Evolutionary conservation across 139 green algal genomes (phyloP).

Genomic region (Chloropicon primus): DNA sequence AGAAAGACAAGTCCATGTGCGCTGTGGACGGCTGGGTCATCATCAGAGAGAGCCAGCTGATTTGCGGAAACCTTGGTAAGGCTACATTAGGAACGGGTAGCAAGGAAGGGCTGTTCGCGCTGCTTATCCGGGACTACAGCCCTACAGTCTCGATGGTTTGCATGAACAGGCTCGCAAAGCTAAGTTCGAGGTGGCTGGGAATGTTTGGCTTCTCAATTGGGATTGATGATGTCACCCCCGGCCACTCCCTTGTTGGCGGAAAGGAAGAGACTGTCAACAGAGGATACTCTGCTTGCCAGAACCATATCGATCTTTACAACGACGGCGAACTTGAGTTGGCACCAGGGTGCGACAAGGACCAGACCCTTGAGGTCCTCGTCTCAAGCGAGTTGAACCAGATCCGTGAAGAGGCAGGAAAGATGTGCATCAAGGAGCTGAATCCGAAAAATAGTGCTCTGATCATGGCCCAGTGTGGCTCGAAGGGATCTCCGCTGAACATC

Average conservation of each 20-base stretch:
- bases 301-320: conserved; percentile 52
- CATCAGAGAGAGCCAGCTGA: conserved; percentile 79
- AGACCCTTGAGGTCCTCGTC: conserved; percentile 72
- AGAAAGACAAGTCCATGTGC: background rate
- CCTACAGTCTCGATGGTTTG: conserved; percentile 21
- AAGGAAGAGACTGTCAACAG: conserved; percentile 44
- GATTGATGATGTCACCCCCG: conserved; percentile 90
- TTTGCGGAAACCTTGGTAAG: conserved; percentile 87
- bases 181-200: conserved; percentile 79
- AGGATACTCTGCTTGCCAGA: conserved; percentile 53
- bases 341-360: conserved; percentile 72
- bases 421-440: conserved; percentile 79
- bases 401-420: conserved; percentile 66
- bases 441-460: conserved; percentile 81
- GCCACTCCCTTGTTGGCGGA: conserved; percentile 27
- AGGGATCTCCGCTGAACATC: conserved; percentile 96
- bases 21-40: conserved; percentile 33
- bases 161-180: conserved; percentile 87
- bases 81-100: conserved; percentile 67
- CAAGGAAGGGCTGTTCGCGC: conserved; percentile 77
- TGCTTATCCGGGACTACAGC: conserved; percentile 44
- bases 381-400: conserved; percentile 82
- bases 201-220: conserved; percentile 87
- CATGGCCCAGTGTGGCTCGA: conserved; percentile 91
- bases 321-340: conserved; percentile 56